A percentile compares a stretch with the other conserved stretches of the same genome.
These are phyloP conservation scores for Chrysanthemum lavandulifolium DNA, from an alignment of 129 eudicot genomes.

Conservation along the genomic window DNA sequence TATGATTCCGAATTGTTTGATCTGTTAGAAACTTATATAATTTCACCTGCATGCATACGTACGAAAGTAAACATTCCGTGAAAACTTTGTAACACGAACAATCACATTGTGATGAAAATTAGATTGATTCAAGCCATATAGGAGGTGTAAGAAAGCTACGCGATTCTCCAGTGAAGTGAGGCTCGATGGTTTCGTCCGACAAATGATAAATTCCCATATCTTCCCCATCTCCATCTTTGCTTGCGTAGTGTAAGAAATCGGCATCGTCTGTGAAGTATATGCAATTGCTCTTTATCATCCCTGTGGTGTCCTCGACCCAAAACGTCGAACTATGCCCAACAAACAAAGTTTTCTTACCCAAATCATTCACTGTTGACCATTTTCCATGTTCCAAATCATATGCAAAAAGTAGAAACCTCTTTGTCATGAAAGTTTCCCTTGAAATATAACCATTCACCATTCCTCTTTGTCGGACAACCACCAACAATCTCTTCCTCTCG, in stretches of 20 bases:
- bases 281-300: constrained; percentile 3
- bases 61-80: too few relatives aligned
- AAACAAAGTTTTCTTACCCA: not conserved
- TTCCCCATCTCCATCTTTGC: not conserved
- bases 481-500: not conserved
- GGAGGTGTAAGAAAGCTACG: not conserved
- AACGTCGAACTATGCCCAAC: not conserved
- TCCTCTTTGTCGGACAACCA: not conserved
- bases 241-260: too few relatives aligned
- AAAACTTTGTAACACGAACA: too few relatives aligned
- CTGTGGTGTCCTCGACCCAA: not conserved
- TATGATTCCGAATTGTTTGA: too few relatives aligned
- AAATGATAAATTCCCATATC: not conserved
- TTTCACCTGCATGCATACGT: too few relatives aligned
- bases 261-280: not conserved
- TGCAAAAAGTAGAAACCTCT: not conserved
- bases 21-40: too few relatives aligned
- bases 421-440: not conserved
- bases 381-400: not conserved
- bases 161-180: not conserved
- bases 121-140: not conserved
- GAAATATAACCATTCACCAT: not conserved
- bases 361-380: not conserved
- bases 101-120: not conserved
- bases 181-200: not conserved